Conservation (phyloP, 176 grass and related monocot genomes). For the Hsuehochloa calcarea region DNA sequence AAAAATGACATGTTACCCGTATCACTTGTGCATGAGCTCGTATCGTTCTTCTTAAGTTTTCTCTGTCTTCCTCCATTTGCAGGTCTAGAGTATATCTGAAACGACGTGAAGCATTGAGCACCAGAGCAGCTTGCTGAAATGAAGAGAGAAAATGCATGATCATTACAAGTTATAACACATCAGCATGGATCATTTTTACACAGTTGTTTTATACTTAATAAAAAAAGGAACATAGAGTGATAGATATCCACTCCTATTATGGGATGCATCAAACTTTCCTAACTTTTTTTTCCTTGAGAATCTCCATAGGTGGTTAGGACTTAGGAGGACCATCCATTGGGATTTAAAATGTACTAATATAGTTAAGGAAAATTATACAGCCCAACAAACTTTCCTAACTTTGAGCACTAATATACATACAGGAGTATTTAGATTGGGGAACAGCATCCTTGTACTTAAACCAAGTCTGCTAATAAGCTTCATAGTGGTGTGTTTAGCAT, state of each 20-base stretch:
- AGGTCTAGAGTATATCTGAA: conserved; percentile 74
- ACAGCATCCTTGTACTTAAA: background rate
- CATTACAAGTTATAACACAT: too few relatives aligned
- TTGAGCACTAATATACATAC: background rate
- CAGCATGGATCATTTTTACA: too few relatives aligned
- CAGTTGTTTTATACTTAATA: too few relatives aligned
- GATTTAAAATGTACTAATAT: background rate
- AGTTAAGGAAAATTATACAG: background rate
- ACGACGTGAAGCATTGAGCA: conserved; percentile 62
- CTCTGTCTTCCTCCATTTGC: conserved; percentile 56
- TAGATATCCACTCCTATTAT: background rate
- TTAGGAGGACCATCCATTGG: background rate
- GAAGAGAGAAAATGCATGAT: background rate
- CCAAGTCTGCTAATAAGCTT: background rate
- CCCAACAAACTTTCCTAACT: background rate
- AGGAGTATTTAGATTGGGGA: background rate
- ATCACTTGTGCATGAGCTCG: conserved; percentile 72
- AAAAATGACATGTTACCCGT: conserved; percentile 34
- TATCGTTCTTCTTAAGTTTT: conserved; percentile 51
- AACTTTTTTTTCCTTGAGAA: background rate
- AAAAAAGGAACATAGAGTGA: background rate
- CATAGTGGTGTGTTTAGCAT: background rate
- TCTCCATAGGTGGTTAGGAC: background rate
- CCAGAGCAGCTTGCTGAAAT: conserved; percentile 62
- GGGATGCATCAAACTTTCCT: background rate